Percentiles rank a stretch among this genome's conserved stretches.
Conservation (phyloP, 116 monocot species). For the Posidonia oceanica region DNA sequence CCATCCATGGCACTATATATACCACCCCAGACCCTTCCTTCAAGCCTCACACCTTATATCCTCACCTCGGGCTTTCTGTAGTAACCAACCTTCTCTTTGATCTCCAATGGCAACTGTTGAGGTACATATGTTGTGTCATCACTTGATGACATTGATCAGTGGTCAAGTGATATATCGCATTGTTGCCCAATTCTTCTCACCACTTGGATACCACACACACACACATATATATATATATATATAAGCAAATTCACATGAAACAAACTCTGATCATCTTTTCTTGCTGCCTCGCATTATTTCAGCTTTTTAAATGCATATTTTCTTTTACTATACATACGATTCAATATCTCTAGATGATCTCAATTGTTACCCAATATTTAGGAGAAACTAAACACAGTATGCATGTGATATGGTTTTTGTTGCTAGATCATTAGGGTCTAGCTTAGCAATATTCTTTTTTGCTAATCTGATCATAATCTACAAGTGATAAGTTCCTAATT, state of each 20-base stretch:
- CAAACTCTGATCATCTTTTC: background rate
- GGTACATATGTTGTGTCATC: background rate
- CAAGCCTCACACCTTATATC: background rate
- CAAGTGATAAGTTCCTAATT: too few relatives aligned
- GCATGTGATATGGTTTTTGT: background rate
- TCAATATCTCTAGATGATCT: too few relatives aligned
- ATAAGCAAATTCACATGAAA: background rate
- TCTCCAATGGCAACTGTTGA: constrained; percentile 14
- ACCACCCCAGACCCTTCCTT: background rate
- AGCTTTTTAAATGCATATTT: background rate
- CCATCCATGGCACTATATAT: background rate
- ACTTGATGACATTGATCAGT: background rate
- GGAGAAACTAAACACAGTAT: background rate
- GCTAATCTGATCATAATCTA: too few relatives aligned
- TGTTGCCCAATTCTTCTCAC: too few relatives aligned
- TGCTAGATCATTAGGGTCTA: background rate
- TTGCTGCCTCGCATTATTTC: background rate
- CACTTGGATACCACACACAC: too few relatives aligned
- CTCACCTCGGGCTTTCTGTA: background rate
- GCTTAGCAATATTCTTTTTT: too few relatives aligned
- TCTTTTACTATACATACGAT: too few relatives aligned
- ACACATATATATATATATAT: too few relatives aligned
- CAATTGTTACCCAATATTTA: too few relatives aligned
- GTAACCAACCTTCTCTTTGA: background rate
- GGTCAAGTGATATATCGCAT: too few relatives aligned